Base-by-base conservation (phyloP, 768 basidiomycete species). In the Rickenella mellea region DNA sequence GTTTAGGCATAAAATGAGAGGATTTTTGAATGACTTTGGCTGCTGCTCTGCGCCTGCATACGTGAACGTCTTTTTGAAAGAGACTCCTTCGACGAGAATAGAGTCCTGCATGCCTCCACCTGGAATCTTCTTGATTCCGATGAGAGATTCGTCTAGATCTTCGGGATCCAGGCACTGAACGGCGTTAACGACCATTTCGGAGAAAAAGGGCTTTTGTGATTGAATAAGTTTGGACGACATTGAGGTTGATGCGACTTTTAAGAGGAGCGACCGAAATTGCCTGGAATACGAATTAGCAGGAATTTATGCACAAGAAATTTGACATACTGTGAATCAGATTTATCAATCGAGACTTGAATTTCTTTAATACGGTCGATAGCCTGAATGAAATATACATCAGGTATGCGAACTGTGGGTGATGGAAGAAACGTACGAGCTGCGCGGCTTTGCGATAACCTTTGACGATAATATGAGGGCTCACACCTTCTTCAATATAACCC, bases 141-240 rank as follows among this genome's bases (percentile, higher is more conserved):
- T 97, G 49, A 98, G 74, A 8, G 83, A 88, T 56, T 97, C 93
- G 59, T 99, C 91, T 39, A 98, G 75, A 52, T 96, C 91, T 32
- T 84, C 76, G 55, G 88, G 91, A 64, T 98, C 93, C 26, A 98
- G 71, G 42, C 80, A 90, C 49, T 82, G 77, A 38, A 99, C 91
- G 27, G 96, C 93, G 55, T 98, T 91, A 36, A 99, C 96, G 39
- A 96, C 96, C 93, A 99, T 98, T 49, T 85, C 80, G 9, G 93
- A 88, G 70, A 99, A 99, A 69, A 98, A 98, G 1, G 94, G 96
- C 56, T 96, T 98, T 66, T 97, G 90, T 11, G 90, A 91, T 60
- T 97, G 94, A 53, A 99, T 97, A 47, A 98, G 78, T 64, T 98
- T 99, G 47, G 94, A 98, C 12, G 96, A 98, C 94, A 98, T 97